Base-by-base conservation (phyloP, 192 early-diverging fungal species). In the Allomyces javanicus region DNA sequence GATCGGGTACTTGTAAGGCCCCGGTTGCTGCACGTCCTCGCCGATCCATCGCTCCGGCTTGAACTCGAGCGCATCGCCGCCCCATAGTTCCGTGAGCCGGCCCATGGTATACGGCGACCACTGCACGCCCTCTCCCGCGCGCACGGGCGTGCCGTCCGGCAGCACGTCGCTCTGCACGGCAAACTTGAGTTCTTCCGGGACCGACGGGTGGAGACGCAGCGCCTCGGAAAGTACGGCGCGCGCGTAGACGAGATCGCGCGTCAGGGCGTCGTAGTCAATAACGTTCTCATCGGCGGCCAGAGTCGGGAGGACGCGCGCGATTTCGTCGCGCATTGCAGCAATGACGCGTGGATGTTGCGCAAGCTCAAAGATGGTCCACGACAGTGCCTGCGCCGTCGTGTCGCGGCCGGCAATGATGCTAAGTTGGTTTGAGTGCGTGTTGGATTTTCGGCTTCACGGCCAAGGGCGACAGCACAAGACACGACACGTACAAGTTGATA, bases 151-250 rank as follows among this genome's bases (percentile, higher is more conserved):
- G 4, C 85, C 85, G 67, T 85, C 78, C 11, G 87, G 87, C 14
- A 83, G 74, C 17, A 84, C 69, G 62, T 78, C 77, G 63, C 86
- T 83, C 4, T 76, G 63, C 17, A 83, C 64, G 6, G 79, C 77
- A 27, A 72, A 68, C 71, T 87, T 87, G 12, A 71, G 33, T 58
- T 87, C 78, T 0, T 22, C 27, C 5, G 87, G 88, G 9, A 90
- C 85, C 33, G 81, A 74, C 50, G 88, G 87, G 70, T 84, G 78
- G 21, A 89, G 65, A 9, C 88, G 76, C 24, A 88, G 67, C 11
- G 80, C 73, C 71, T 89, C 88, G 25, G 70, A 63, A 65, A 85
- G 83, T 10, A 77, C 74, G 6, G 81, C 81, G 4, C 69, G 74
- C 4, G 80, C 75, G 71, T 85, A 83, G 45, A 71, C 75, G 74